Percentiles rank a stretch among this genome's conserved stretches.
phyloP scores from a whole-genome alignment of 2,329 filamentous ascomycete species.

The Delphinella strobiligena region DNA sequence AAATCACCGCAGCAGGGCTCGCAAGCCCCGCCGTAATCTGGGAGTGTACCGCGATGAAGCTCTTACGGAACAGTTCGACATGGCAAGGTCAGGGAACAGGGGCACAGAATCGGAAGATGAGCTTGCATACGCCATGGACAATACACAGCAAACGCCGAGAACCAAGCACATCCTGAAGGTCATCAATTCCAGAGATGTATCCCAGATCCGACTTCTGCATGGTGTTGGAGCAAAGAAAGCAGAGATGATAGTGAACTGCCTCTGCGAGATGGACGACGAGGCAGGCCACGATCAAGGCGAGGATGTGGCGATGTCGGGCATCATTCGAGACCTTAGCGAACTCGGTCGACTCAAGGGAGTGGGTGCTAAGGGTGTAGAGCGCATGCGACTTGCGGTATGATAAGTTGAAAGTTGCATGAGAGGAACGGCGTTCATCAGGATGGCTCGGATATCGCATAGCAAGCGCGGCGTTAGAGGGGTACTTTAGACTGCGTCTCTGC shows the following conservation, averaged over 20 bases:
- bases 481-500: not conserved
- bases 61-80: not conserved
- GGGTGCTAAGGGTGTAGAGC: constrained; percentile 38
- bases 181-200: constrained; percentile 60
- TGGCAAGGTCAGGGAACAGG: no score
- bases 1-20: constrained; percentile 1
- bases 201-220: constrained; percentile 52
- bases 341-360: constrained; percentile 37
- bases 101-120: constrained; percentile 19
- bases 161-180: constrained; percentile 54
- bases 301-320: constrained; percentile 1
- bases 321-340: constrained; percentile 28
- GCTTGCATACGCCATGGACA: constrained; percentile 11
- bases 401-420: not conserved
- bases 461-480: not conserved
- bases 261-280: constrained; percentile 34
- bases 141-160: constrained; percentile 36
- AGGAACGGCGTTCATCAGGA: not conserved
- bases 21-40: constrained; percentile 5
- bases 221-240: constrained; percentile 66
- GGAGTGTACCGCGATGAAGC: constrained; percentile 6
- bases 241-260: constrained; percentile 36
- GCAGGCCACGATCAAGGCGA: constrained; percentile 8
- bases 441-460: not conserved
- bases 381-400: constrained; percentile 25